Percentiles rank a stretch among this genome's conserved stretches.
These are phyloP conservation scores for Wickerhamomyces bisporus DNA, from an alignment of 805 yeast species.

Conservation along the genomic window DNA sequence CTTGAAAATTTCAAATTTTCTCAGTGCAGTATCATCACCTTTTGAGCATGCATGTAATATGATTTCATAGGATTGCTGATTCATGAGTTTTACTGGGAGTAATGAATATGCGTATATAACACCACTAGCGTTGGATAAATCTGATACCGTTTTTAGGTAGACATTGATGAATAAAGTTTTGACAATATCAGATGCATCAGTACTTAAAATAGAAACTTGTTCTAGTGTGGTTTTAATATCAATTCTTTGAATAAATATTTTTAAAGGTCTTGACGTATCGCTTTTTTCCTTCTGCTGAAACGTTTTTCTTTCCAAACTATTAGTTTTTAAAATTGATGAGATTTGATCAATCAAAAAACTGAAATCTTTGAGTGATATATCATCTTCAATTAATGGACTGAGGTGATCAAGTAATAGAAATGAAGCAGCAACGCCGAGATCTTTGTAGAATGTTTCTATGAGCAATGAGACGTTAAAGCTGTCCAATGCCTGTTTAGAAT, in stretches of 20 bases:
- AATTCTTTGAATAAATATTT: conserved; percentile 14
- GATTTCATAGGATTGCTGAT: conserved; percentile 6
- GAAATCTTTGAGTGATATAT: conserved; percentile 7
- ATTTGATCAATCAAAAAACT: conserved; percentile 8
- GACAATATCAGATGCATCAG: not conserved
- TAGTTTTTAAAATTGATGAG: conserved; percentile 2
- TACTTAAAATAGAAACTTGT: not conserved
- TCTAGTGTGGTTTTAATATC: conserved; percentile 8
- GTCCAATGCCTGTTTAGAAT: not conserved
- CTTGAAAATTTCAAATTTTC: conserved; percentile 10
- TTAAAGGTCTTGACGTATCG: not conserved
- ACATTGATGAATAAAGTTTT: conserved; percentile 10
- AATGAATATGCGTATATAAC: conserved; percentile 12
- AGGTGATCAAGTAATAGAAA: conserved; percentile 1
- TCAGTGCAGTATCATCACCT: conserved; percentile 10
- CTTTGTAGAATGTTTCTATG: conserved; percentile 1
- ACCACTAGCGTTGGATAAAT: conserved; percentile 15
- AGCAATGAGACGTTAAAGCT: not conserved
- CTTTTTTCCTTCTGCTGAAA: not conserved
- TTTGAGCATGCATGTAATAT: conserved; percentile 14
- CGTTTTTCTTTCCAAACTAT: conserved; percentile 6
- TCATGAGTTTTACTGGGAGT: conserved; percentile 2
- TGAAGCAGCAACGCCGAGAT: not conserved
- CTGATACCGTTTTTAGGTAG: conserved; percentile 8
- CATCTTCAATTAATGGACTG: not conserved